Base-by-base conservation (phyloP, 225 moss, liverwort and hornwort species). In the Polytrichum formosum region DNA sequence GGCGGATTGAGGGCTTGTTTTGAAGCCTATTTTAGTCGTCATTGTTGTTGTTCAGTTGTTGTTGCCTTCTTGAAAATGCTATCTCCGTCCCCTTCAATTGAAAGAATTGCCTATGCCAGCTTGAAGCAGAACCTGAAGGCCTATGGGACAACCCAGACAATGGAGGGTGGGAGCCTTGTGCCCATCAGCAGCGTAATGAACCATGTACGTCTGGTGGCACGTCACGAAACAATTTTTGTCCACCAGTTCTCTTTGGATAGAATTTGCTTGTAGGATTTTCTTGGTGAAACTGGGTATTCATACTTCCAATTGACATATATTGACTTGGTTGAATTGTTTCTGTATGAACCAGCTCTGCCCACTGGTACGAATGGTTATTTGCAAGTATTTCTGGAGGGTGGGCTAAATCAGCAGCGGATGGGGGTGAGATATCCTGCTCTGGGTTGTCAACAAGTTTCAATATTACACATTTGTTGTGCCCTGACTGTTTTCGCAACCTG, bases 391-490 rank as follows among this genome's bases (percentile, higher is more conserved):
- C 56, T 98, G 72, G 98, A 98, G 74, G 98, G 98, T 53, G 98
- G 98, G 27, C 75, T 98, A 60, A 98, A 98, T 91, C 98, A 98
- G 67, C 94, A 94, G 85, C 94, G 98, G 56, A 94, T 98, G 92
- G 98, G 98, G 84, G 95, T 92, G 67, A 75, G 77, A 58, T 33
- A 66, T 71, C 33, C 60, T 73, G 55, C 71, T 81, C 33, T 28
- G 26, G 62, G 62, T 23, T 63, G 25, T 63, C 62, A 63, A 27
- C 26, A 63, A 23, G 1, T 46, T 16, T 46, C 46, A 46, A 46
- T 16, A 13, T 13, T 3, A 46, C 3, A 0, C 1, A 46, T 46
- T 46, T 46, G 10, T 46, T 4, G 46, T 13, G 13, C 46, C 37
- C 46, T 13, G 4, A 46, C 46, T 46, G 16, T 16, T 46, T 46